Conservation (phyloP, 331 rosid genomes). For the Pyracantha coccinea region DNA sequence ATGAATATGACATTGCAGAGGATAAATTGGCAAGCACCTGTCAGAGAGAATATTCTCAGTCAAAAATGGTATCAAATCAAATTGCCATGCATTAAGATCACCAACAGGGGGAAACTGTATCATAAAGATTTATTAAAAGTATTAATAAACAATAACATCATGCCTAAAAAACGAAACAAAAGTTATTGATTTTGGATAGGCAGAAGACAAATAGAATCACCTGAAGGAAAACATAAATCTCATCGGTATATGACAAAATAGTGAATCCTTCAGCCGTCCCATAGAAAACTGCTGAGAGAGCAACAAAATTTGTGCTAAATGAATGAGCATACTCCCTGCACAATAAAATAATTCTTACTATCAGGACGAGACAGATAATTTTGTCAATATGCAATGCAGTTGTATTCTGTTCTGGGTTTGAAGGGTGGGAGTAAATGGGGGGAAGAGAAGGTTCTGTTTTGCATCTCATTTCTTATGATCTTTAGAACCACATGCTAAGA, state of each 20-base stretch:
- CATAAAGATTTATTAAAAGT: not conserved
- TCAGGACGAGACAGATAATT: conserved; percentile 23
- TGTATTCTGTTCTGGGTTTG: conserved; percentile 8
- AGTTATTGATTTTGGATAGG: conserved; percentile 12
- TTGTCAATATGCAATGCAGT: not conserved
- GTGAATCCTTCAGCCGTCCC: conserved; percentile 55
- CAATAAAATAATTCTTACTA: conserved; percentile 16
- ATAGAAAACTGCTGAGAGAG: conserved; percentile 50
- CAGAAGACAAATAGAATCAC: conserved; percentile 23
- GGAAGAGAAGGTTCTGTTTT: not conserved
- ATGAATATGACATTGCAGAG: conserved; percentile 35
- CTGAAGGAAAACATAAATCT: conserved; percentile 58
- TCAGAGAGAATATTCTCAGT: conserved; percentile 23
- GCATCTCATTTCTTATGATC: not conserved
- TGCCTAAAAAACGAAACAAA: not conserved
- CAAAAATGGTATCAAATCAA: conserved; percentile 4
- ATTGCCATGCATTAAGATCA: not conserved
- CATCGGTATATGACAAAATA: conserved; percentile 60
- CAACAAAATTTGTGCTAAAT: conserved; percentile 41
- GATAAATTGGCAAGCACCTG: conserved; percentile 57
- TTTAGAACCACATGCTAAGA: not conserved
- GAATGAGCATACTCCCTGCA: conserved; percentile 71
- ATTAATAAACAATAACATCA: not conserved
- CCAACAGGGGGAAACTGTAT: not conserved
- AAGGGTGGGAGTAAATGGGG: not conserved